Evolutionary conservation across 2,329 filamentous ascomycete species (phyloP), one percentile per base, ranked within the genome.

Genomic region (Ophiostoma montium): DNA sequence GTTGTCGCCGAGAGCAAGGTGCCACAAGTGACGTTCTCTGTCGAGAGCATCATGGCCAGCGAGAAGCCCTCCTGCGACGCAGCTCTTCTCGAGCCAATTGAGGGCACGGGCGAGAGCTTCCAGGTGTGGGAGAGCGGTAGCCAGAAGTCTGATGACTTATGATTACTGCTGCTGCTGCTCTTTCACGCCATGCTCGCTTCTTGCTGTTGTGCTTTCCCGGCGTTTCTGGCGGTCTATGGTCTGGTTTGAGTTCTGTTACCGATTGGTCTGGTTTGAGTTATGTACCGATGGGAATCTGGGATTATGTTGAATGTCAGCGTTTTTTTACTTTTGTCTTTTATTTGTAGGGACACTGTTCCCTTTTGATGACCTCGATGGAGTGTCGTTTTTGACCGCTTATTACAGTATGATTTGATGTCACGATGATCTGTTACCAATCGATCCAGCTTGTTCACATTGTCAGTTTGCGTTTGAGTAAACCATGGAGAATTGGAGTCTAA

Each of bases 101-200:
- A 80, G 48, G 77, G 74, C 43, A 73, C 75, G 0, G 75, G 71
- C 36, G 75, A 79, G 56, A 71, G 65, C 59, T 78, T 85, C 57
- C 78, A 83, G 57, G 70, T 86, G 15, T 85, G 81, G 80, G 82
- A 85, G 63, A 84, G 80, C 59, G 73, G 70, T 23, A 84, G 78
- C 61, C 72, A 74, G 23, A 75, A 77, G 55, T 81, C 78, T 44
- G 80, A 76, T 50, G 58, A 62, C 1, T 21, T 35, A 43, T 48
- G 7, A 21, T 44, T 27, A 27, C 23, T 11, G 13, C 35, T 35
- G 6, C 11, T 19, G 18, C 35, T 42, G 12, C 23, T 42, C 15
- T n/a, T 10, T 31, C 10, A 30, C 30, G 38, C 13, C 8, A 27
- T 5, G 39, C 8, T 42, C 9, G 16, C 23, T 30, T 15, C 39